Conservation (phyloP, 495 filamentous ascomycete genomes). For the Tuber melanosporum region DNA sequence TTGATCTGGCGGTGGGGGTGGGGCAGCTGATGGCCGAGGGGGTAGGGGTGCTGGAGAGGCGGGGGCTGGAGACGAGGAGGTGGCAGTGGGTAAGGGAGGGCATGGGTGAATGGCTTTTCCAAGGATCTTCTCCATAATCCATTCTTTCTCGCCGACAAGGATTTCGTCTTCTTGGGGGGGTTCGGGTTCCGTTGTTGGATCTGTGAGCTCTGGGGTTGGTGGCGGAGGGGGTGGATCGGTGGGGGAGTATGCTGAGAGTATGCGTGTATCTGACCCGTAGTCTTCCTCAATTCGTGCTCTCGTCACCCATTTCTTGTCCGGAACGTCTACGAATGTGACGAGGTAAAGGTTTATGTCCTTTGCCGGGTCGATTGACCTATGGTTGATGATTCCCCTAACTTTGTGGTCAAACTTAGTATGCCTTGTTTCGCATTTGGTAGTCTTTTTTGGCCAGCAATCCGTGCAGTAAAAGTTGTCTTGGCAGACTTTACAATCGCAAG, state of each 20-base stretch:
- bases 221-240: constrained; percentile 4
- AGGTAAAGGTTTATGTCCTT: constrained; percentile 23
- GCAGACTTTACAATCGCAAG: constrained; percentile 38
- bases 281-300: constrained; percentile 25
- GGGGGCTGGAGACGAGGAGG: constrained; percentile 14
- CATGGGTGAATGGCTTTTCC: constrained; percentile 14
- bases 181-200: constrained; percentile 18
- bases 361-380: constrained; percentile 25
- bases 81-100: constrained; percentile 18
- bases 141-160: constrained; percentile 31
- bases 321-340: constrained; percentile 35
- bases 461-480: constrained; percentile 40
- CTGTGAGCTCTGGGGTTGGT: constrained; percentile 26
- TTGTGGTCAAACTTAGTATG: constrained; percentile 8
- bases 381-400: constrained; percentile 28
- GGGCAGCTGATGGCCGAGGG: background rate
- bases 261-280: constrained; percentile 10
- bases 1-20: background rate
- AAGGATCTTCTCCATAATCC: constrained; percentile 39
- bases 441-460: constrained; percentile 37
- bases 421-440: constrained; percentile 36
- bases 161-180: constrained; percentile 17
- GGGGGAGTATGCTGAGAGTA: constrained; percentile 7
- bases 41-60: background rate
- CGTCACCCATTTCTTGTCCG: constrained; percentile 35